These are phyloP conservation scores for Uncinocarpus reesii DNA, from an alignment of 2,329 filamentous ascomycete species.

Conservation along the genomic window DNA sequence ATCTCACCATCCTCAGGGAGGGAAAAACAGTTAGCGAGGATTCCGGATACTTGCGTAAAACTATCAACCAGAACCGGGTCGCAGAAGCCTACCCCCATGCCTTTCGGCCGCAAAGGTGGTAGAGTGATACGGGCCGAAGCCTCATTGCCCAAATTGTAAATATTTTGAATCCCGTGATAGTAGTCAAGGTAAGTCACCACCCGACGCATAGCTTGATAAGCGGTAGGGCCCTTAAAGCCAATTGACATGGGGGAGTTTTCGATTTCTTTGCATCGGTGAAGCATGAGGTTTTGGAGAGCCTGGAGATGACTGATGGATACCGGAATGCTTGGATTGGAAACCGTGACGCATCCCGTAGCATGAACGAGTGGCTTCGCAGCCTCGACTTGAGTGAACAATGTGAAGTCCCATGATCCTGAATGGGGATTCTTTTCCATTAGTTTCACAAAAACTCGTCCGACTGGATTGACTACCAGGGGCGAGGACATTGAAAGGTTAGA, in stretches of 20 bases:
- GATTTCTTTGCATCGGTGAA: neutral
- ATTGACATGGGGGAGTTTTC: neutral
- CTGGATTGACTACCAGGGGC: neutral
- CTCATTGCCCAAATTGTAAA: neutral
- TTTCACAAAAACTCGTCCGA: neutral
- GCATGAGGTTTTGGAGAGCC: neutral
- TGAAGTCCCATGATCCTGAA: neutral
- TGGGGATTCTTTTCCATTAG: neutral
- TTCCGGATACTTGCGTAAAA: conserved; percentile 2
- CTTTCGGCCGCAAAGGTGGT: neutral
- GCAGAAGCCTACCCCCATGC: neutral
- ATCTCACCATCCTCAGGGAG: neutral
- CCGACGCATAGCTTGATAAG: neutral
- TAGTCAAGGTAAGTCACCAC: conserved; percentile 5
- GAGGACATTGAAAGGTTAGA: neutral
- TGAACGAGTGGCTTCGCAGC: neutral
- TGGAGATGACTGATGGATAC: neutral
- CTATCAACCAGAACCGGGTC: conserved; percentile 2
- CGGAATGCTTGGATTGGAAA: neutral
- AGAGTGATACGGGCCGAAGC: neutral
- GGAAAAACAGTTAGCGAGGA: neutral
- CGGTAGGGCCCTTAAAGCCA: conserved; percentile 1
- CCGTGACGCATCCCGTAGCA: neutral
- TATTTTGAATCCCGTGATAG: conserved; percentile 4
- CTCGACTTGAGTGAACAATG: neutral